A percentile compares a stretch with the other conserved stretches of the same genome.
These are phyloP conservation scores for Kockovaella imperatae DNA, from an alignment of 768 basidiomycete species.

Conservation along the genomic window DNA sequence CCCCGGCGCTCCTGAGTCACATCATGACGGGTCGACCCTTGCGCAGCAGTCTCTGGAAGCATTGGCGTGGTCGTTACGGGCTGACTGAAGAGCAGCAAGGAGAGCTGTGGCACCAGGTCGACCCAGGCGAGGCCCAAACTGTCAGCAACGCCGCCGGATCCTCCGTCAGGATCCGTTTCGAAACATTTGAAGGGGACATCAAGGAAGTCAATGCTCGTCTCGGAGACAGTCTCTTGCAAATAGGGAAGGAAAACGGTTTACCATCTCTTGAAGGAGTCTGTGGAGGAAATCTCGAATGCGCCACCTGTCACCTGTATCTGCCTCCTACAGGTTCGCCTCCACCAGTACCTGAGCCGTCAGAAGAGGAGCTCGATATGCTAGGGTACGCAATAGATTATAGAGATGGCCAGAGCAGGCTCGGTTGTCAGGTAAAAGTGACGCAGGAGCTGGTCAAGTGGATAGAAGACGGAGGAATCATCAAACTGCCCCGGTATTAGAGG, in stretches of 20 bases:
- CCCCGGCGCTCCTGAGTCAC: constrained; percentile 52
- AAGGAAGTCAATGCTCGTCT: constrained; percentile 14
- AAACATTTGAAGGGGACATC: constrained; percentile 32
- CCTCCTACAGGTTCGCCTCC: constrained; percentile 5
- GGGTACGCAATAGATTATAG: constrained; percentile 35
- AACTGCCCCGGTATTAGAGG: constrained; percentile 31
- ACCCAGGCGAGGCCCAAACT: constrained; percentile 1
- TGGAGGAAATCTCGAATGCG: constrained; percentile 43
- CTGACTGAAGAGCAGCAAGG: constrained; percentile 55
- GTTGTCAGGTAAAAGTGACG: constrained; percentile 39
- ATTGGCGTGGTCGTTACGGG: constrained; percentile 71
- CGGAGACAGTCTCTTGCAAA: constrained; percentile 31
- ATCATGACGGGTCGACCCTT: constrained; percentile 43
- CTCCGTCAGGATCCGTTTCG: constrained; percentile 24
- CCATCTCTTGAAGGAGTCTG: constrained; percentile 40
- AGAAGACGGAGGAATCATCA: constrained; percentile 23
- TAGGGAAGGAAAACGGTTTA: constrained; percentile 31
- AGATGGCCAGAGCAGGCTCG: constrained; percentile 34
- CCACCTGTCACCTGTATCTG: constrained; percentile 42
- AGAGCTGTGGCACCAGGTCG: constrained; percentile 16
- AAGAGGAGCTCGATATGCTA: constrained; percentile 41
- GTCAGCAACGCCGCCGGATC: neutral
- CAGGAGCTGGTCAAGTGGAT: constrained; percentile 32
- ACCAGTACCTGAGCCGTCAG: constrained; percentile 22
- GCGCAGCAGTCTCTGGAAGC: constrained; percentile 46